Base-by-base conservation (phyloP, 306 rosid species). In the Fragaria vesca region DNA sequence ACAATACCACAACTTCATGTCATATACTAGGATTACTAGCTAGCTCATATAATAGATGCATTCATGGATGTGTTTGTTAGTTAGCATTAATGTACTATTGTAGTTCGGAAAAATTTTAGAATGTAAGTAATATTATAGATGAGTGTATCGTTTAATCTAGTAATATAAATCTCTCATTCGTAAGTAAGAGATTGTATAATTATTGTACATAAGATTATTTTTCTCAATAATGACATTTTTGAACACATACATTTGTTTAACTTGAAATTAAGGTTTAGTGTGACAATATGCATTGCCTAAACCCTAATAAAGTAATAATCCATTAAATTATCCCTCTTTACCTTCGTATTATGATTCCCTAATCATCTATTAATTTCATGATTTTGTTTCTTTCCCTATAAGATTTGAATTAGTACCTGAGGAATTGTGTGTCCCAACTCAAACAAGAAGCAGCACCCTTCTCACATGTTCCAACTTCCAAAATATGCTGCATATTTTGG, bases 361-460 rank as follows among this genome's bases (percentile, higher is more conserved):
- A 32, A 65, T 32, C 69, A 62, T 62, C 42, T 62, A 30, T 36
- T 66, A 0, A 6, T 18, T 66, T 36, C 70, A 66, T 36, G 70
- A 36, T 36, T 36, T 66, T 66, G 70, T 66, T 66, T 36, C 69
- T 36, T 66, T 66, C 47, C 70, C 70, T 38, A 8, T 18, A 36
- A 36, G 28, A 36, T 66, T 66, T 66, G 46, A 66, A 66, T 36
- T 2, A 15, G 70, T n/a, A 57, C 62, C 32, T 66, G 13, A 66
- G 8, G 3, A 8, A 66, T 2, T 66, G 13, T 8, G 46, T 36
- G 46, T 3, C 26, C 70, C 46, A 65, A 65, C 69, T 65, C 68
- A 30, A 30, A 63, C 43, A 63, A 63, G 68, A n/a, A 28, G 67
- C n/a, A 28, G 67, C n/a, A 57, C 3, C 15, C 40, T 62, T 30